Base-by-base conservation (phyloP, 2,329 filamentous ascomycete genomes). In the Calonectria ilicicola region DNA sequence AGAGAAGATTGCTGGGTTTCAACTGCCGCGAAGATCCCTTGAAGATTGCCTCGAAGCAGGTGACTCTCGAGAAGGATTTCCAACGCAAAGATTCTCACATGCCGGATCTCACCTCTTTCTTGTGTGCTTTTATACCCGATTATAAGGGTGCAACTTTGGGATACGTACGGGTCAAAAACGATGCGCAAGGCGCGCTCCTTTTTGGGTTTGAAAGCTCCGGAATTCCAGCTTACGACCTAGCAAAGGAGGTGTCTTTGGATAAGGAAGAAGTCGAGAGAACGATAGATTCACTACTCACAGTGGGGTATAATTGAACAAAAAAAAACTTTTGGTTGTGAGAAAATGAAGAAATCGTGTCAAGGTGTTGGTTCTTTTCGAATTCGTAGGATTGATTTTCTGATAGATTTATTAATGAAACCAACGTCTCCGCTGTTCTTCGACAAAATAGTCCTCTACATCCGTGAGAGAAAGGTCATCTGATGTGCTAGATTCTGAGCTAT, bases 21-120 rank as follows among this genome's bases (percentile, higher is more conserved):
- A 79, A 79, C 75, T 78, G 76, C 29, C 75, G 70, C 15, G 76
- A 74, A 35, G 74, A 78, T 1, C 76, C 77, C 7, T 35, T 70
- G 5, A 74, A 69, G 19, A 77, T 78, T 23, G 78, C 75, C 42
- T 74, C 69, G 44, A 44, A 53, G 17, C 32, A 75, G 19, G 72
- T 74, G 10, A 76, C 78, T 8, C 27, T 78, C 1, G 69, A 75
- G 5, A 49, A 65, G 5, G 49, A 78, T 40, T 77, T 78, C 53
- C 14, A 74, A 26, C 67, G 76, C 8, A 70, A 74, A 38, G 23
- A 64, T 7, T 73, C 65, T 8, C 53, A 73, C 19, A 77, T 80
- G 78, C 76, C 77, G 0, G 77, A 79, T 51, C 69, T 80, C 67
- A 77, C 75, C 2, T 70, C 69, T 9, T 75, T 75, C 27, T 32